Evolutionary conservation across 257 asterid species (phyloP).

Genomic region (Fraxinus excelsior): DNA sequence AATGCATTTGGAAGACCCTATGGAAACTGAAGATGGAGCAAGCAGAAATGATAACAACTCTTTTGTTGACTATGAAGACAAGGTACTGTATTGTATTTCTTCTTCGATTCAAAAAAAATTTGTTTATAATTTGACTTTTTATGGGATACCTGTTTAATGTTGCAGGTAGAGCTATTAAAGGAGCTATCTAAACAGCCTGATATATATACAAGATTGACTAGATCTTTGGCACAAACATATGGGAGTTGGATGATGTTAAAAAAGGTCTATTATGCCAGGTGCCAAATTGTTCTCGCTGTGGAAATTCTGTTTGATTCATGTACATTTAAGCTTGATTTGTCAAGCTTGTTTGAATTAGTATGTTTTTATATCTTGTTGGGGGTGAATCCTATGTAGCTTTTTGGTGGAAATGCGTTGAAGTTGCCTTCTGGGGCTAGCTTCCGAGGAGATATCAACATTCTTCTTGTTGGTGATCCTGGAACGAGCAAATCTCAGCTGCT

Average conservation of each 20-base stretch:
- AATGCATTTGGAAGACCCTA: constrained; percentile 72
- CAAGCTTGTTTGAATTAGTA: constrained; percentile 17
- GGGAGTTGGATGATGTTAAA: constrained; percentile 99
- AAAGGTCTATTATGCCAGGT: constrained; percentile 99
- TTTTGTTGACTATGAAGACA: constrained; percentile 43
- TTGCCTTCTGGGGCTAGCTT: constrained; percentile 90
- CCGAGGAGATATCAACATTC: constrained; percentile 95
- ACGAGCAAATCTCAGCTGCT: constrained; percentile 99
- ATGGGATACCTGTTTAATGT: constrained; percentile 19
- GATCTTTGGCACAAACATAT: constrained; percentile 94
- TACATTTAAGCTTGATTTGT: neutral
- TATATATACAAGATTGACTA: constrained; percentile 84
- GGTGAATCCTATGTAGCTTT: constrained; percentile 58
- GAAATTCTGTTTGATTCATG: constrained; percentile 1
- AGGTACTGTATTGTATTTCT: constrained; percentile 43
- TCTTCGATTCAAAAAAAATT: constrained; percentile 5
- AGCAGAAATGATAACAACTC: constrained; percentile 41
- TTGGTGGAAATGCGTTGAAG: constrained; percentile 88
- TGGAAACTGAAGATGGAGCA: constrained; percentile 63
- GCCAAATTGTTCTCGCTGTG: constrained; percentile 8
- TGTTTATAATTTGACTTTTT: constrained; percentile 12
- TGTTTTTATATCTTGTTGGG: constrained; percentile 22
- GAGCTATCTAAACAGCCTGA: constrained; percentile 84
- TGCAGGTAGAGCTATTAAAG: constrained; percentile 73
- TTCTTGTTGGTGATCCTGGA: constrained; percentile 99